Conservation (phyloP, 2,329 filamentous ascomycete species). For the Trichophaea hybrida region DNA sequence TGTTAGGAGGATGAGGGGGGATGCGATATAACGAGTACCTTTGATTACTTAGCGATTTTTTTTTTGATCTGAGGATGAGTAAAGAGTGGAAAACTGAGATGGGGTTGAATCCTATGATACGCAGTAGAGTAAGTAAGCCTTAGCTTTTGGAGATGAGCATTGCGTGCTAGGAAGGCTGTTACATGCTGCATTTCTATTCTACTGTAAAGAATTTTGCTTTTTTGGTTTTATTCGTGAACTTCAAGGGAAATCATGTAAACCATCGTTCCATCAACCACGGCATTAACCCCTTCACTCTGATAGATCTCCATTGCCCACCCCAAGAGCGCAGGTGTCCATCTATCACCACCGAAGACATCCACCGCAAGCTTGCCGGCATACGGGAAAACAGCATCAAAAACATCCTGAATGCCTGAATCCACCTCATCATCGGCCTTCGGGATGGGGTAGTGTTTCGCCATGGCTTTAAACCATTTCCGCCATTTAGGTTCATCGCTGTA, state of each 20-base stretch:
- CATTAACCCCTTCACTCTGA: slow-evolving; percentile 14
- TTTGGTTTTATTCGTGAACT: background rate
- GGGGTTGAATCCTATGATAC: no score
- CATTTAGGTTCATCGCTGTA: background rate
- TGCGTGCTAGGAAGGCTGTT: no score
- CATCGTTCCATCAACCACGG: background rate
- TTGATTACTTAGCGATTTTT: no score
- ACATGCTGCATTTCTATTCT: no score
- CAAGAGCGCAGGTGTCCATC: slow-evolving; percentile 18
- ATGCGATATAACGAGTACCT: background rate
- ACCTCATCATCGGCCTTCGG: background rate
- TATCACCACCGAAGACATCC: slow-evolving; percentile 12
- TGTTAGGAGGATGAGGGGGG: background rate
- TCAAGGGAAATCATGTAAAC: background rate
- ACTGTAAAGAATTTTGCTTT: background rate
- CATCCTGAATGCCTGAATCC: slow-evolving; percentile 3
- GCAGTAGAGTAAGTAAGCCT: no score
- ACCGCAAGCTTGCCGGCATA: slow-evolving; percentile 6
- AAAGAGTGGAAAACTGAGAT: background rate
- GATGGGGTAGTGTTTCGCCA: background rate
- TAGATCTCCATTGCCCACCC: slow-evolving; percentile 18
- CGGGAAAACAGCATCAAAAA: slow-evolving; percentile 16
- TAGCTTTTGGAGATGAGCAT: no score
- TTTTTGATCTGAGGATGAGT: background rate
- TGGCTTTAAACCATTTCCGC: background rate